Evolutionary conservation across 202 grass and related monocot species (phyloP).

Genomic region (Digitaria exilis): DNA sequence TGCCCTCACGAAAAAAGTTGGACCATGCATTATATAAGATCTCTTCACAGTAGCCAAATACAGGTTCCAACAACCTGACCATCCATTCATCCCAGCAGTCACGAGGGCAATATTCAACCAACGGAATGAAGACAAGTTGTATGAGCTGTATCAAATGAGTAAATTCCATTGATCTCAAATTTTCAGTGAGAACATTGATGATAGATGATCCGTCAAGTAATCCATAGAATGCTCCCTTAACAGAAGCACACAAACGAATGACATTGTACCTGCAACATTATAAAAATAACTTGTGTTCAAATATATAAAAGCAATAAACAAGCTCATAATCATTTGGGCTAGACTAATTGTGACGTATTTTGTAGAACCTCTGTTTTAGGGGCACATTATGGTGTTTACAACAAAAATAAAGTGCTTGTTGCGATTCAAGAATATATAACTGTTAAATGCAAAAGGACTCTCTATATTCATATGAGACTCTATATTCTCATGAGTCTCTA

Average conservation of each 20-base stretch:
- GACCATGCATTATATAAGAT: slow-evolving; percentile 54
- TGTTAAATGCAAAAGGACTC: no score
- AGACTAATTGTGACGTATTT: no score
- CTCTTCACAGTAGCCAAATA: slow-evolving; percentile 53
- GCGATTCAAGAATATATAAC: not conserved
- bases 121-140: not conserved
- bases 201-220: not conserved
- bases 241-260: not conserved
- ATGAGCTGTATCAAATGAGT: not conserved
- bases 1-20: slow-evolving; percentile 50
- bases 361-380: not conserved
- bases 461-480: no score
- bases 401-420: not conserved
- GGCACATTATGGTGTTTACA: not conserved
- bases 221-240: not conserved
- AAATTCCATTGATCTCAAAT: not conserved
- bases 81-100: slow-evolving; percentile 54
- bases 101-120: slow-evolving; percentile 38
- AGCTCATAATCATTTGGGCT: not conserved
- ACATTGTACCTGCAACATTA: not conserved
- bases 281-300: not conserved
- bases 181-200: not conserved
- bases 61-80: slow-evolving; percentile 45
- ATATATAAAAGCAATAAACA: not conserved
- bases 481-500: no score